These are phyloP conservation scores for Cymodocea nodosa DNA, from an alignment of 116 monocot genomes.

Conservation along the genomic window DNA sequence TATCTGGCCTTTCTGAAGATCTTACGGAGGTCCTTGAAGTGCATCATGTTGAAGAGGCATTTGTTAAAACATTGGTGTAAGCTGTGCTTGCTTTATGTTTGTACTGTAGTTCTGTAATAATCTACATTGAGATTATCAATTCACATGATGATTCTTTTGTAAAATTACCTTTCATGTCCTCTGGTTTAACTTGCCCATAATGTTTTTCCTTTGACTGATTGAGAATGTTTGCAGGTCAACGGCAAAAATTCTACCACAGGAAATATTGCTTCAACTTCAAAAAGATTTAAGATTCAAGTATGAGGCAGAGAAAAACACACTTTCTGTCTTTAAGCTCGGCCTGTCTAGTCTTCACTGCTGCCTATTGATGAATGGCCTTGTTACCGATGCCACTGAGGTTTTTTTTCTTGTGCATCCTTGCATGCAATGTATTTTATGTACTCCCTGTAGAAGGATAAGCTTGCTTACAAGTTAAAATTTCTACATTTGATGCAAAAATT, in stretches of 20 bases:
- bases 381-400: constrained; percentile 67
- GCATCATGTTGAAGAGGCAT: constrained; percentile 87
- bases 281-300: constrained; percentile 41
- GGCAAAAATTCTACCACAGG: constrained; percentile 75
- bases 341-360: constrained; percentile 61
- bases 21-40: constrained; percentile 48
- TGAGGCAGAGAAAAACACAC: constrained; percentile 58
- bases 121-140: not conserved
- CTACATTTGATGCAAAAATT: not conserved
- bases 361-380: constrained; percentile 94
- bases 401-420: not conserved
- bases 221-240: constrained; percentile 46
- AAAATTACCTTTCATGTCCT: not conserved
- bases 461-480: not conserved
- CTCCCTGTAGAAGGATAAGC: not conserved
- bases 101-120: too few species aligned
- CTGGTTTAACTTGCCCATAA: not conserved
- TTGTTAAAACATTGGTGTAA: constrained; percentile 81
- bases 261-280: constrained; percentile 54
- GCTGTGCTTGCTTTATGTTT: constrained; percentile 2
- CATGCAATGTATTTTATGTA: not conserved
- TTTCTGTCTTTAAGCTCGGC: constrained; percentile 80
- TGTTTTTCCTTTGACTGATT: not conserved
- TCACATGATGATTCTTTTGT: not conserved
- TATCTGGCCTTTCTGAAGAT: constrained; percentile 32